phyloP scores from a whole-genome alignment of 2,329 filamentous ascomycete genomes.

The Aspergillus ochraceus region DNA sequence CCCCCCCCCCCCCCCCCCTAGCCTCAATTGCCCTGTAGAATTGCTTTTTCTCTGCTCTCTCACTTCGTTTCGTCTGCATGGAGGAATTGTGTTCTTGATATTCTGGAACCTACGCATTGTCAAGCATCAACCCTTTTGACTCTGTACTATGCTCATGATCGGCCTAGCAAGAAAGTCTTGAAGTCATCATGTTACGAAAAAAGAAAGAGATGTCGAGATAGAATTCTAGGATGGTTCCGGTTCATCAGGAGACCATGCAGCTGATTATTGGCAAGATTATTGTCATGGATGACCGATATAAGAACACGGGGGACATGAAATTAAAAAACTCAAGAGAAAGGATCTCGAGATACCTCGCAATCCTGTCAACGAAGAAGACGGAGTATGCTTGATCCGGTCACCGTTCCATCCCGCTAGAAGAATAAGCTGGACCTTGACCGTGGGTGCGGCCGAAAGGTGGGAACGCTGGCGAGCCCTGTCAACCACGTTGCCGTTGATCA shows the following conservation, averaged over 20 bases:
- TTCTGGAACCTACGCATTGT: too few relatives aligned
- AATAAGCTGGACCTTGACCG: conserved; percentile 3
- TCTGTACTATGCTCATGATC: neutral
- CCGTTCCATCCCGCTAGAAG: neutral
- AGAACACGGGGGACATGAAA: neutral
- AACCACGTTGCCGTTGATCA: conserved; percentile 28
- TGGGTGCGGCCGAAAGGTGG: conserved; percentile 13
- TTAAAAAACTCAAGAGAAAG: neutral
- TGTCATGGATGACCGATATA: neutral
- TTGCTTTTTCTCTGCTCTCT: neutral
- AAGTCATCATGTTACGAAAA: neutral
- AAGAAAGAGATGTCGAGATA: neutral
- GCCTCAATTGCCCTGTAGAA: neutral
- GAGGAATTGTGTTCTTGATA: too few relatives aligned
- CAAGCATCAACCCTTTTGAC: neutral
- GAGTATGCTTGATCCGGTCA: neutral
- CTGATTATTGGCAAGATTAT: neutral
- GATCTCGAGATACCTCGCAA: neutral
- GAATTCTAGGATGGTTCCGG: neutral
- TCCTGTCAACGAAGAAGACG: neutral
- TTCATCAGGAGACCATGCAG: neutral
- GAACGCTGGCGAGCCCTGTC: conserved; percentile 21
- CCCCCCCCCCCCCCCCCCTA: neutral
- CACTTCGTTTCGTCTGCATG: too few relatives aligned
- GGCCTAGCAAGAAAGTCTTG: neutral